Evolutionary conservation across 768 basidiomycete species (phyloP).

Genomic region (Lentinula lateritia): DNA sequence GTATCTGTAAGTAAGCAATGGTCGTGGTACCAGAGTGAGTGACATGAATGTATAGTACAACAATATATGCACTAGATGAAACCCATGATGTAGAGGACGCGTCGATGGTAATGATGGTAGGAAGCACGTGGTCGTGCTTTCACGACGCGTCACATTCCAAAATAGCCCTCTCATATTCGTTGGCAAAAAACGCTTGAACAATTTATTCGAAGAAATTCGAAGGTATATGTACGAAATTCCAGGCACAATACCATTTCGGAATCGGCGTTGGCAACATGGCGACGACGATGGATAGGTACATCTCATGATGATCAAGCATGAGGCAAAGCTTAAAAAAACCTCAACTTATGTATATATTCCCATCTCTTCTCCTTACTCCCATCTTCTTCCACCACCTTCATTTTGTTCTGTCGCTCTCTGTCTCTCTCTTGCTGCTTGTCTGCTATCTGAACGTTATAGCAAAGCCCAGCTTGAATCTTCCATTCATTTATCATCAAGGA

Average conservation of each 20-base stretch:
- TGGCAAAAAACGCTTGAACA: not conserved
- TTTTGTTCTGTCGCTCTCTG: not conserved
- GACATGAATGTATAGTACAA: too few relatives aligned
- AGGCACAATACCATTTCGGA: too few relatives aligned
- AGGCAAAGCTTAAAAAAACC: not conserved
- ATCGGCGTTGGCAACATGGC: too few relatives aligned
- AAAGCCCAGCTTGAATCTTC: slow-evolving; percentile 23
- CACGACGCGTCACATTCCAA: not conserved
- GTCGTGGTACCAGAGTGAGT: too few relatives aligned
- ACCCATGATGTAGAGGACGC: too few relatives aligned
- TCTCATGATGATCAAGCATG: not conserved
- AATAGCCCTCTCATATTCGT: not conserved
- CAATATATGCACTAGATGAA: too few relatives aligned
- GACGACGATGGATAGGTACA: not conserved
- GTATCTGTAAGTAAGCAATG: too few relatives aligned
- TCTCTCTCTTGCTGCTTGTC: not conserved
- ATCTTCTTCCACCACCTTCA: not conserved
- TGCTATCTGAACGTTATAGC: not conserved
- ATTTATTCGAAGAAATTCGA: not conserved
- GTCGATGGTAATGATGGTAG: too few relatives aligned
- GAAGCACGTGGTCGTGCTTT: too few relatives aligned
- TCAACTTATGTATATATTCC: not conserved
- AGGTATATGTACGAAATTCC: too few relatives aligned
- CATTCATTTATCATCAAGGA: slow-evolving; percentile 24
- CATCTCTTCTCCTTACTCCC: not conserved